Evolutionary conservation across 352 stramenopile species (phyloP), one percentile per base, ranked within the genome.

Genomic region (Phytophthora hibernalis): DNA sequence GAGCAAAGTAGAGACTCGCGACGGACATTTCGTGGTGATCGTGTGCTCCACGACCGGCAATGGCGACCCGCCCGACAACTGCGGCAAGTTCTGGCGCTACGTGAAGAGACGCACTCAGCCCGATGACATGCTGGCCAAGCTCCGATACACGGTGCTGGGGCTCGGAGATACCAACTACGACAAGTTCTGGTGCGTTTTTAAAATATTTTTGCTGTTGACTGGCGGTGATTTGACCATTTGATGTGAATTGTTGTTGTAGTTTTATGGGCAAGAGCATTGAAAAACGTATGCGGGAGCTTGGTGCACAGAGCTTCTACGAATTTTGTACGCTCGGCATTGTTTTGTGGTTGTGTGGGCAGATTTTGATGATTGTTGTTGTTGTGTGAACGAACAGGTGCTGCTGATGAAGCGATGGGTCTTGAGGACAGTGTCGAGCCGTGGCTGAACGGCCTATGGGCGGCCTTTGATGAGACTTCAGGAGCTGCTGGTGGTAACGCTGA

Each of bases 121-220:
- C 8, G 82, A 79, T 21, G 83, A 95, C 43, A 67, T 93, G 45
- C 84, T 98, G 28, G 52, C 67, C 48, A 85, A 90, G 35, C 65
- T 97, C 2, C 57, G 62, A 8, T 98, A 89, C 76, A 86, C 84
- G 21, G 92, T 98, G 22, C 82, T 99, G 5, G 97, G 72, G 8
- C 77, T 99, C 6, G 97, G 97, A 22, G 97, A 99, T 75, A 98
- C 96, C 40, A 99, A 99, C 79, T 99, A 99, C 71, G 93, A 98
- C 82, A 89, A 98, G 72, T 99, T 98, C 60, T 98, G 95, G 81
- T 92, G 49, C 57, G 67, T 51, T 52, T 26, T 22, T 44, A 6
- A 4, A 2, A 0, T 21, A 16, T 42, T 42, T 42, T 44, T 44
- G 16, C 38, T 22, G 38, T 10, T 21, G 5, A 13, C 4, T 28